Base-by-base conservation (phyloP, 768 basidiomycete species). In the Tricholoma furcatifolium region DNA sequence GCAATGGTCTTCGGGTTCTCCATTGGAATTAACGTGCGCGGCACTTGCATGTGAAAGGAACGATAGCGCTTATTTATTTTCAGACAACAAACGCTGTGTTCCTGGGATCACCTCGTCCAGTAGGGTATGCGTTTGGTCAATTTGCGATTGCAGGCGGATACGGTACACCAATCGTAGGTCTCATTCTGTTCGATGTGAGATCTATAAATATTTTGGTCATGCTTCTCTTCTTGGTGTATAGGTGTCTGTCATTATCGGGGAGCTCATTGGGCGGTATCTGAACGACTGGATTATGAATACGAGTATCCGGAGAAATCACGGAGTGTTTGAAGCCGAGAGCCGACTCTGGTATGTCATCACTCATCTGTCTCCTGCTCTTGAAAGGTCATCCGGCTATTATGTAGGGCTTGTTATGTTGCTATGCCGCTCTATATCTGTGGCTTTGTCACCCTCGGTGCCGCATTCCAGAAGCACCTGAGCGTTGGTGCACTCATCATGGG, bases 381-480 rank as follows among this genome's bases (percentile, higher is more conserved):
- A 15, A 46, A 39, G 30, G 20, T 47, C 34, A 12, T 40, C 17
- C n/a, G 21, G 17, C 6, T 36, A 20, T n/a, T 11, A 14, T 18
- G n/a, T 1, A 81, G 80, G 79, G 71, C 77, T 4, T 78, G 74
- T 54, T 83, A 83, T 60, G 54, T 81, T 47, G 80, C 78, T 0
- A 63, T 82, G 3, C 77, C 76, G 1, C 63, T 84, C 23, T 82
- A 79, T 59, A 69, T 84, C 40, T 73, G 67, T 40, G 82, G 83
- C 3, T 82, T 82, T 59, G 63, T 82, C 39, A 58, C 76, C 3
- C 68, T 85, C 8, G 83, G 82, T 4, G 78, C 73, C 1, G 63
- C 76, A 1, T 68, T 83, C 44, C 70, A 82, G 58, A 75, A 77
- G 12, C 74, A 79, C 42, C 63, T 78, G 0, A 71, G 68, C 35